These are phyloP conservation scores for Dactylella cylindrospora DNA, from an alignment of 2,329 filamentous ascomycete species.

Conservation along the genomic window DNA sequence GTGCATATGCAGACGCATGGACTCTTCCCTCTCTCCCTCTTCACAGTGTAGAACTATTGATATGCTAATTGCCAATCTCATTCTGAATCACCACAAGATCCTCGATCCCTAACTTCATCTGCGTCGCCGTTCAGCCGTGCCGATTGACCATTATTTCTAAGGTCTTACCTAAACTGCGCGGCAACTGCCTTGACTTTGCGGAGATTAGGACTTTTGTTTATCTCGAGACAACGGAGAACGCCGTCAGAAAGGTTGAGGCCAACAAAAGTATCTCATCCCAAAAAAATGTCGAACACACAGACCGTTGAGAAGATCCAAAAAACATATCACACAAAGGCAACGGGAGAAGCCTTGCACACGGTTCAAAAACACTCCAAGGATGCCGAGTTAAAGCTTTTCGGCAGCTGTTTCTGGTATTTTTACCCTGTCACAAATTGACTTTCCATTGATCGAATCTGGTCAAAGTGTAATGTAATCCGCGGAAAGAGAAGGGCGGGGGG, in stretches of 20 bases:
- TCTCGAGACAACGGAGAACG: too few species aligned
- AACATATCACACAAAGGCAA: constrained; percentile 70
- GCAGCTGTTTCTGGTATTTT: constrained; percentile 77
- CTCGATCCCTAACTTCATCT: too few species aligned
- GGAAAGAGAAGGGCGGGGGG: not conserved
- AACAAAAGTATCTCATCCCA: constrained; percentile 6
- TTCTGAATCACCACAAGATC: too few species aligned
- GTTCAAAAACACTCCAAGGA: constrained; percentile 70
- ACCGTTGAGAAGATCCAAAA: constrained; percentile 57
- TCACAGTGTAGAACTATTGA: too few species aligned
- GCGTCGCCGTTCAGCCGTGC: too few species aligned
- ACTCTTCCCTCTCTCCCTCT: too few species aligned
- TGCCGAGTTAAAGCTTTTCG: constrained; percentile 72
- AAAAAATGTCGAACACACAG: constrained; percentile 22
- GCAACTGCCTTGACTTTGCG: too few species aligned
- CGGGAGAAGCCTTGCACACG: constrained; percentile 69
- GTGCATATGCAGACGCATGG: too few species aligned
- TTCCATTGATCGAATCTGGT: constrained; percentile 35
- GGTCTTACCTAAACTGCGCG: too few species aligned
- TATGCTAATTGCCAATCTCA: too few species aligned
- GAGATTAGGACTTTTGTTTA: too few species aligned
- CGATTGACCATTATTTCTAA: too few species aligned
- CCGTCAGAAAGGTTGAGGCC: not conserved
- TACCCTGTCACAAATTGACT: constrained; percentile 11
- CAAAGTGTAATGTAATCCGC: not conserved